These are phyloP conservation scores for Podospora anserina DNA, from an alignment of 495 filamentous ascomycete genomes.

Conservation along the genomic window DNA sequence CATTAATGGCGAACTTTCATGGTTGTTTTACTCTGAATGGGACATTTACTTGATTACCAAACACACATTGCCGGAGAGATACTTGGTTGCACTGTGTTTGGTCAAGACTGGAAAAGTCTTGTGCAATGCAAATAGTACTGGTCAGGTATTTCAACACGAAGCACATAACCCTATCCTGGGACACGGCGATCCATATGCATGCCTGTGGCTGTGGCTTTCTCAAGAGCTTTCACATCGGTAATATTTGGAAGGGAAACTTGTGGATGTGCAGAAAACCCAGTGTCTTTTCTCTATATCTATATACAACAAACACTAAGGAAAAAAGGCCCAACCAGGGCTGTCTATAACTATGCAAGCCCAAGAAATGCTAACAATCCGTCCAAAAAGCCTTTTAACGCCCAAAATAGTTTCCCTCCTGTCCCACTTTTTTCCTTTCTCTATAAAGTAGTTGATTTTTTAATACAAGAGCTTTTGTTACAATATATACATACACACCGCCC, in stretches of 20 bases:
- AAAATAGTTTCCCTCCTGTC: not conserved
- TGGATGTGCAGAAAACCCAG: too few relatives aligned
- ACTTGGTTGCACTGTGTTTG: not conserved
- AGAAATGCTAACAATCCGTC: not conserved
- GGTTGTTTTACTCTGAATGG: not conserved
- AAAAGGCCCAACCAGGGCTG: not conserved
- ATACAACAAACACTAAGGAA: not conserved
- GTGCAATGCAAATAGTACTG: too few relatives aligned
- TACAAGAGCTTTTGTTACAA: not conserved
- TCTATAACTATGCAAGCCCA: not conserved
- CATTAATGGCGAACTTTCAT: not conserved
- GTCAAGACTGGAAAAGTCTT: too few relatives aligned
- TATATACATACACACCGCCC: conserved; percentile 8
- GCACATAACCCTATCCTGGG: too few relatives aligned
- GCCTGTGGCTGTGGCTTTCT: too few relatives aligned
- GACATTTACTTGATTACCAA: not conserved
- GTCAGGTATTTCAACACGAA: too few relatives aligned
- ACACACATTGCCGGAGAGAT: not conserved
- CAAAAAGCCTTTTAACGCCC: not conserved
- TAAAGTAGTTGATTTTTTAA: too few relatives aligned
- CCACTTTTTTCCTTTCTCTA: not conserved
- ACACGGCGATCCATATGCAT: too few relatives aligned
- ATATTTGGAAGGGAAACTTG: too few relatives aligned
- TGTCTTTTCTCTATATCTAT: not conserved
- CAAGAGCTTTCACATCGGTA: too few relatives aligned